Conservation (phyloP, 345 rosid genomes). For the Pelargonium nanum region DNA sequence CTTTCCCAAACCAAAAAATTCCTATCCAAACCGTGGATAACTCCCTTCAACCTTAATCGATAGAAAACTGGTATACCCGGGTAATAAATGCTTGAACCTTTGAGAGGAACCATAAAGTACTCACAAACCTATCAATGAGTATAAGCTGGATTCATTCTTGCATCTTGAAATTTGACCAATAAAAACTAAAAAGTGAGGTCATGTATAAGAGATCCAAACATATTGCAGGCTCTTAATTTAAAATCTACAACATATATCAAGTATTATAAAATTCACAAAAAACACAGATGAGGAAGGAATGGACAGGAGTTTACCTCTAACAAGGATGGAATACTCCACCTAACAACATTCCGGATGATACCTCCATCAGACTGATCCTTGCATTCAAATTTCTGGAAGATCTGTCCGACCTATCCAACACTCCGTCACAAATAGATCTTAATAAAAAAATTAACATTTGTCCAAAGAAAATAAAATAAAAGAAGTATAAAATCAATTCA, state of each 20-base stretch:
- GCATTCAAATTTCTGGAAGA: slow-evolving; percentile 73
- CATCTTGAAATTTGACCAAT: not conserved
- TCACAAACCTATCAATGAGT: too few relatives aligned
- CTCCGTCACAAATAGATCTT: slow-evolving; percentile 2
- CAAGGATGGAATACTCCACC: slow-evolving; percentile 73
- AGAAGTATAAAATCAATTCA: not conserved
- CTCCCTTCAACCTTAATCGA: not conserved
- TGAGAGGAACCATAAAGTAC: too few relatives aligned
- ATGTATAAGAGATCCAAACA: not conserved
- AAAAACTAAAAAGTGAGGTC: too few relatives aligned
- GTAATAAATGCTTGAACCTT: not conserved
- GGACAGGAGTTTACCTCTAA: slow-evolving; percentile 43
- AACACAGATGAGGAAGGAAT: not conserved
- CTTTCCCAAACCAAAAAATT: too few relatives aligned
- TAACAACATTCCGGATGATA: slow-evolving; percentile 61
- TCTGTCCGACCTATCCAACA: slow-evolving; percentile 62
- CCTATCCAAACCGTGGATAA: too few relatives aligned
- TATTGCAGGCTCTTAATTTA: not conserved
- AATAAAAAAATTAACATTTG: not conserved
- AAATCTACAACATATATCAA: not conserved
- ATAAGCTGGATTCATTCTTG: not conserved
- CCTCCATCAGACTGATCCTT: slow-evolving; percentile 50
- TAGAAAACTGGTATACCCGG: not conserved
- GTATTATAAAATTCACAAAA: not conserved
- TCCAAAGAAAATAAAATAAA: not conserved